Evolutionary conservation across 768 basidiomycete species (phyloP).

Genomic region (Trametes punicea): DNA sequence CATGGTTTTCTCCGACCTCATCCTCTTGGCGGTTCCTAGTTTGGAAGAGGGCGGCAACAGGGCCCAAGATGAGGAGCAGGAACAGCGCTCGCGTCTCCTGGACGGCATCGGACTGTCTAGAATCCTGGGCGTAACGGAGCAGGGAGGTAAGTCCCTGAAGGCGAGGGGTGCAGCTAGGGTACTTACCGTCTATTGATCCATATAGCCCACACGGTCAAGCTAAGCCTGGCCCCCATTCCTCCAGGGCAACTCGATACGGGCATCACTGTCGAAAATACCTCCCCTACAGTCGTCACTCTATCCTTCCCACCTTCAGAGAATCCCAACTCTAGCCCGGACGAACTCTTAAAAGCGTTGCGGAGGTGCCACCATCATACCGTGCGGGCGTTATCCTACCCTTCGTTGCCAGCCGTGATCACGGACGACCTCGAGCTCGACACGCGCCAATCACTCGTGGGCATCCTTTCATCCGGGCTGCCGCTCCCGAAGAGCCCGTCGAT

Average conservation of each 20-base stretch:
- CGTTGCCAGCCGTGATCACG: constrained; percentile 29
- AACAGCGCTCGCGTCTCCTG: constrained; percentile 41
- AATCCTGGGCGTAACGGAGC: constrained; percentile 45
- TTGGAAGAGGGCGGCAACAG: not conserved
- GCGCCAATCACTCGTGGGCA: constrained; percentile 35
- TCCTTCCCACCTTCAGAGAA: constrained; percentile 32
- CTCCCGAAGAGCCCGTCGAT: constrained; percentile 73
- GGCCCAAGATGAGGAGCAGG: constrained; percentile 26
- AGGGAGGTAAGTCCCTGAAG: constrained; percentile 22
- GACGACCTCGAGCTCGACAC: constrained; percentile 31
- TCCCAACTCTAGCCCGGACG: constrained; percentile 12
- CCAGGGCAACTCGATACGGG: constrained; percentile 38
- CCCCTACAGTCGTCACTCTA: constrained; percentile 35
- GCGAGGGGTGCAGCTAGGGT: not conserved
- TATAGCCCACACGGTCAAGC: constrained; percentile 31
- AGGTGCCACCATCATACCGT: constrained; percentile 49
- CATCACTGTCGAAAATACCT: constrained; percentile 31
- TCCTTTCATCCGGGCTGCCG: constrained; percentile 47
- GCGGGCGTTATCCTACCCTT: constrained; percentile 40
- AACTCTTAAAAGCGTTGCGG: constrained; percentile 44
- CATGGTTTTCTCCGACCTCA: constrained; percentile 66
- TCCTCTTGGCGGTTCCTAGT: constrained; percentile 51
- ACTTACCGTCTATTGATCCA: not conserved
- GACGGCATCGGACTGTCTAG: constrained; percentile 45
- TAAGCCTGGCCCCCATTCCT: constrained; percentile 52